A percentile compares a stretch with the other conserved stretches of the same genome.
Evolutionary conservation across 2,329 filamentous ascomycete species (phyloP).

Genomic region (Lasiodiplodia sp.): DNA sequence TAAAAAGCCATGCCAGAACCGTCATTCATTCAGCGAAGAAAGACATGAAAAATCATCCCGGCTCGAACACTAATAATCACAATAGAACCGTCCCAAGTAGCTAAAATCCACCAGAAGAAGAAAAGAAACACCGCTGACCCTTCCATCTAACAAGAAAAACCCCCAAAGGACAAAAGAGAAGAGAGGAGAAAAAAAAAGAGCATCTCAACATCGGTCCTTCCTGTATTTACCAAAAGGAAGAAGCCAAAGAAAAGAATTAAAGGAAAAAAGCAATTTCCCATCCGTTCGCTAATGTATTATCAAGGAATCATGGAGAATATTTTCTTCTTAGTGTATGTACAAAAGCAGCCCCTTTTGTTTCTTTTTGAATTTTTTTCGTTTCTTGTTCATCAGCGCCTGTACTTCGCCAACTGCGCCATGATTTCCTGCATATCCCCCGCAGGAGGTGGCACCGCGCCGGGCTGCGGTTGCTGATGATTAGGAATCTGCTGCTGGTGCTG

Average conservation of each 20-base stretch:
- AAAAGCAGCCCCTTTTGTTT: not conserved
- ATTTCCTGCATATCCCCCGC: constrained; percentile 69
- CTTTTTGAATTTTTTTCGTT: not conserved
- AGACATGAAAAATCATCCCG: not conserved
- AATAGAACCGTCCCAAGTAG: not conserved
- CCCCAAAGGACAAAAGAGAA: not conserved
- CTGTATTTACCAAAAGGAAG: not conserved
- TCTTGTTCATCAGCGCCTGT: constrained; percentile 58
- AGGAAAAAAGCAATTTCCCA: not conserved
- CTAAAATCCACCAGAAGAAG: not conserved
- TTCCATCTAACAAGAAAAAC: not conserved
- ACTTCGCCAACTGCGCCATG: constrained; percentile 74
- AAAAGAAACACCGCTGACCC: not conserved
- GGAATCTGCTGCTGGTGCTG: constrained; percentile 39
- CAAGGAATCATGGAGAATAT: not conserved
- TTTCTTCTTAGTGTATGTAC: not conserved
- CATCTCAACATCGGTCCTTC: not conserved
- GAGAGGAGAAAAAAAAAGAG: not conserved
- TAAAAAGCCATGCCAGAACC: not conserved
- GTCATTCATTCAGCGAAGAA: not conserved
- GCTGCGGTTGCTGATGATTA: constrained; percentile 36
- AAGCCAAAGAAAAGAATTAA: not conserved
- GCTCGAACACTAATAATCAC: not conserved
- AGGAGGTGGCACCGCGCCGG: constrained; percentile 33
- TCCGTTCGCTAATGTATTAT: not conserved